These are phyloP conservation scores for Elaeis oleifera DNA, from an alignment of 202 grass and related monocot genomes.

Conservation along the genomic window DNA sequence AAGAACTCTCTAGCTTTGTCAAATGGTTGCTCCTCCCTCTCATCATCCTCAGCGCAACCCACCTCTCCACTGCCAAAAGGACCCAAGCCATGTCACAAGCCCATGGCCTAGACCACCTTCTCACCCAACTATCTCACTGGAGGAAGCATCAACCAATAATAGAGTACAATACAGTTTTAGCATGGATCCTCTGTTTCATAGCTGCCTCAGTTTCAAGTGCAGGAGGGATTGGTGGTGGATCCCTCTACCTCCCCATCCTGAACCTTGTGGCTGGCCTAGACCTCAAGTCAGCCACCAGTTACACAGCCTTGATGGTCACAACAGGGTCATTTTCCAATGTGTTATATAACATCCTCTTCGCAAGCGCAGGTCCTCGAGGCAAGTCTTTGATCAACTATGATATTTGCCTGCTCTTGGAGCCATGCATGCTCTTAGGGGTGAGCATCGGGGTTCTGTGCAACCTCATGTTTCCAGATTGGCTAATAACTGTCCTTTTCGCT, in stretches of 20 bases:
- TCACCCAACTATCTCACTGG: constrained; percentile 35
- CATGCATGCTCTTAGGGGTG: constrained; percentile 70
- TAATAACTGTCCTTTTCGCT: constrained; percentile 62
- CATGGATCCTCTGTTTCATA: constrained; percentile 55
- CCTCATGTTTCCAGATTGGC: constrained; percentile 78
- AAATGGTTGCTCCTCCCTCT: constrained; percentile 28
- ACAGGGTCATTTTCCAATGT: constrained; percentile 56
- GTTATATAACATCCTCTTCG: constrained; percentile 44
- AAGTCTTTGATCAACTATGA: constrained; percentile 48
- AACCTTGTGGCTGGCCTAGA: constrained; percentile 47
- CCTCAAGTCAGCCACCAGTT: constrained; percentile 58
- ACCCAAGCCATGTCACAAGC: constrained; percentile 21
- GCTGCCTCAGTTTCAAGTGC: constrained; percentile 66
- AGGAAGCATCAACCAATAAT: constrained; percentile 23
- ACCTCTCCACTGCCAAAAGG: constrained; percentile 19
- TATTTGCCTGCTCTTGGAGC: constrained; percentile 60
- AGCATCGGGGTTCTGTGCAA: constrained; percentile 81
- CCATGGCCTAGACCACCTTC: constrained; percentile 20
- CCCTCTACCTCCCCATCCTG: constrained; percentile 73
- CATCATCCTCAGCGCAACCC: constrained; percentile 17
- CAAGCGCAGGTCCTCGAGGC: background rate
- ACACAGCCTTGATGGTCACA: constrained; percentile 74
- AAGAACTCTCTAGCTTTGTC: background rate
- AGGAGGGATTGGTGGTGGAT: constrained; percentile 65
- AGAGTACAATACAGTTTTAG: background rate